phyloP scores from a whole-genome alignment of 208 protist species.

The Hexamita inflata region DNA sequence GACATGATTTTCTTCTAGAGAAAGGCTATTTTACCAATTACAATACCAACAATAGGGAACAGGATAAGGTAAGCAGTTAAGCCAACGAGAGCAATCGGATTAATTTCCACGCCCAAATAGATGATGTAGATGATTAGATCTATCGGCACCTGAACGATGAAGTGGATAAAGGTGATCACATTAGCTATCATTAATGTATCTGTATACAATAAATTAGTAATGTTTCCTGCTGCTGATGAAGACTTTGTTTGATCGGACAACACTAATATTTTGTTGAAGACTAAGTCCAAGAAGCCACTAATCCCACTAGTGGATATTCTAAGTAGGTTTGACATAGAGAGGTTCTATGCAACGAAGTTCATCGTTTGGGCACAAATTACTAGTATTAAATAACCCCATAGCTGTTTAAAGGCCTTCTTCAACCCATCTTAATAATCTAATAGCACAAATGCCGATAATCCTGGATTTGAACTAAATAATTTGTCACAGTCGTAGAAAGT shows the following conservation, averaged over 20 bases:
- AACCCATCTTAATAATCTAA: too few species aligned
- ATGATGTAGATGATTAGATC: slow-evolving; percentile 44
- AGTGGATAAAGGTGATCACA: slow-evolving; percentile 32
- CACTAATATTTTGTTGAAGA: not conserved
- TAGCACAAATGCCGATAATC: too few species aligned
- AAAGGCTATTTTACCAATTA: not conserved
- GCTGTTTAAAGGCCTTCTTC: too few species aligned
- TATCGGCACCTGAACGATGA: slow-evolving; percentile 40
- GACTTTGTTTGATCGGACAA: not conserved
- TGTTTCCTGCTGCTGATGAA: slow-evolving; percentile 38
- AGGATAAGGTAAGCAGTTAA: slow-evolving; percentile 46
- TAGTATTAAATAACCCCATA: too few species aligned
- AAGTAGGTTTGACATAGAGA: not conserved
- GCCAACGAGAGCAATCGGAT: slow-evolving; percentile 40
- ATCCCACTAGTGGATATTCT: not conserved
- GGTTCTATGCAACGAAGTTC: too few species aligned
- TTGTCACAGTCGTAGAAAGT: too few species aligned
- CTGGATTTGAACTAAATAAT: too few species aligned
- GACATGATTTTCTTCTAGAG: slow-evolving; percentile 28
- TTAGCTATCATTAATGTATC: slow-evolving; percentile 34
- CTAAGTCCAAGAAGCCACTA: not conserved
- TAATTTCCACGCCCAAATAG: slow-evolving; percentile 43
- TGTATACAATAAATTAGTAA: slow-evolving; percentile 51
- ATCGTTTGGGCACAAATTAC: too few species aligned
- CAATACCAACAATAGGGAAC: slow-evolving; percentile 40